These are phyloP conservation scores for Nitzschia inconspicua DNA, from an alignment of 108 stramenopile genomes.

Conservation along the genomic window DNA sequence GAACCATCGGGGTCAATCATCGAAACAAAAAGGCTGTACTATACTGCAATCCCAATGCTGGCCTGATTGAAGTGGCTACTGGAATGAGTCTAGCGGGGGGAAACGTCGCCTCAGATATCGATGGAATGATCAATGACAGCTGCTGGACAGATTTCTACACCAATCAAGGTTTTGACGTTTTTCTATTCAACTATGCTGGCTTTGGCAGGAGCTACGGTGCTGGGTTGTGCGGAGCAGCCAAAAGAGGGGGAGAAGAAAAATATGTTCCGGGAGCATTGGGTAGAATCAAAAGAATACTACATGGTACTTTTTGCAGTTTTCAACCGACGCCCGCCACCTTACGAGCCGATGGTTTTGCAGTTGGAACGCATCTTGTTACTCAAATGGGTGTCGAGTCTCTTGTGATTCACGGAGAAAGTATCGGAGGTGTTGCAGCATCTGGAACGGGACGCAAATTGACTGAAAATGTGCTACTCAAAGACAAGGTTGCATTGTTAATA, in stretches of 20 bases:
- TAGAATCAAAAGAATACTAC: slow-evolving; percentile 44
- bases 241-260: slow-evolving; percentile 14
- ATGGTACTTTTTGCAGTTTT: slow-evolving; percentile 44
- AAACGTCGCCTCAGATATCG: slow-evolving; percentile 38
- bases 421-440: slow-evolving; percentile 83
- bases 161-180: slow-evolving; percentile 70
- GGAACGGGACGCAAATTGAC: slow-evolving; percentile 59
- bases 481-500: slow-evolving; percentile 54
- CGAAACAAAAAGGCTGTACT: slow-evolving; percentile 59
- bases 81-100: slow-evolving; percentile 82
- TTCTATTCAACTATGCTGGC: slow-evolving; percentile 87
- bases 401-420: slow-evolving; percentile 84
- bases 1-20: neutral
- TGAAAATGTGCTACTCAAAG: slow-evolving; percentile 1
- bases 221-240: slow-evolving; percentile 13
- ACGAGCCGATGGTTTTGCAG: slow-evolving; percentile 62
- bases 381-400: slow-evolving; percentile 50
- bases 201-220: slow-evolving; percentile 75
- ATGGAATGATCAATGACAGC: slow-evolving; percentile 27
- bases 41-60: slow-evolving; percentile 91
- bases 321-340: slow-evolving; percentile 72
- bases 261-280: slow-evolving; percentile 43
- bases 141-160: slow-evolving; percentile 85
- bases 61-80: slow-evolving; percentile 77
- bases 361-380: slow-evolving; percentile 59